Percentiles rank a stretch among this genome's conserved stretches.
Evolutionary conservation across 352 stramenopile species (phyloP).

Genomic region (Phytopythium helicoides): DNA sequence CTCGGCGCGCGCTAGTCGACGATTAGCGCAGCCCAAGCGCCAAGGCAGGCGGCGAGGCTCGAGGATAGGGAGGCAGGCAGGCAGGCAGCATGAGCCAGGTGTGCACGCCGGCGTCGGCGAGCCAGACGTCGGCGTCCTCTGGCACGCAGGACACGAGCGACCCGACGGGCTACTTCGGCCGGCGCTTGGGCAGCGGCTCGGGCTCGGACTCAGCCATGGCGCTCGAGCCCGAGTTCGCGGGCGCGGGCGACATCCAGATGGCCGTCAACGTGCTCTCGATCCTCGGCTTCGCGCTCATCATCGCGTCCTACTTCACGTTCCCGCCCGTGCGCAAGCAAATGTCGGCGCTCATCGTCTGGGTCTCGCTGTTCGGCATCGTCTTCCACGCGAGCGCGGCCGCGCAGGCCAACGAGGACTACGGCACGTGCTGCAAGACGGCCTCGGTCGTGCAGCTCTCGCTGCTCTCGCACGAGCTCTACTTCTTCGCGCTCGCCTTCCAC

Average conservation of each 20-base stretch:
- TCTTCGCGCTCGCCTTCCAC: slow-evolving; percentile 82
- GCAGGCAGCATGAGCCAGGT: slow-evolving; percentile 10
- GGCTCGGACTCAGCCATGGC: slow-evolving; percentile 11
- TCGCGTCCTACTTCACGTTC: slow-evolving; percentile 80
- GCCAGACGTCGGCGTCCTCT: slow-evolving; percentile 13
- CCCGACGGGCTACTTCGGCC: slow-evolving; percentile 27
- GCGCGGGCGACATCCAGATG: slow-evolving; percentile 53
- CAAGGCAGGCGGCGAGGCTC: too few relatives aligned
- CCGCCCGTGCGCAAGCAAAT: slow-evolving; percentile 78
- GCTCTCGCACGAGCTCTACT: slow-evolving; percentile 80
- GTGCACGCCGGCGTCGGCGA: slow-evolving; percentile 18
- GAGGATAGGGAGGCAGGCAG: too few relatives aligned
- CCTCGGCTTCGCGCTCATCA: slow-evolving; percentile 72
- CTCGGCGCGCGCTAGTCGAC: too few relatives aligned
- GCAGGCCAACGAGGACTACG: slow-evolving; percentile 45
- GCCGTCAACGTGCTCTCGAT: slow-evolving; percentile 64
- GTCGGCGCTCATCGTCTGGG: slow-evolving; percentile 77
- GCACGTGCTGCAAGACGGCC: slow-evolving; percentile 59
- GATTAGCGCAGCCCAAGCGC: too few relatives aligned
- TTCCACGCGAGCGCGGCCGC: slow-evolving; percentile 74
- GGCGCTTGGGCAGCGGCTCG: slow-evolving; percentile 12
- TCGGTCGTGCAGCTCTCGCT: slow-evolving; percentile 67
- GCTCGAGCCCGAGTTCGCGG: slow-evolving; percentile 55
- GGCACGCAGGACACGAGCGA: slow-evolving; percentile 14
- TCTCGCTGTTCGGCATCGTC: slow-evolving; percentile 75